Evolutionary conservation across 345 rosid genomes (phyloP), one percentile per base, ranked within the genome.

Genomic region (Rhodamnia argentea): DNA sequence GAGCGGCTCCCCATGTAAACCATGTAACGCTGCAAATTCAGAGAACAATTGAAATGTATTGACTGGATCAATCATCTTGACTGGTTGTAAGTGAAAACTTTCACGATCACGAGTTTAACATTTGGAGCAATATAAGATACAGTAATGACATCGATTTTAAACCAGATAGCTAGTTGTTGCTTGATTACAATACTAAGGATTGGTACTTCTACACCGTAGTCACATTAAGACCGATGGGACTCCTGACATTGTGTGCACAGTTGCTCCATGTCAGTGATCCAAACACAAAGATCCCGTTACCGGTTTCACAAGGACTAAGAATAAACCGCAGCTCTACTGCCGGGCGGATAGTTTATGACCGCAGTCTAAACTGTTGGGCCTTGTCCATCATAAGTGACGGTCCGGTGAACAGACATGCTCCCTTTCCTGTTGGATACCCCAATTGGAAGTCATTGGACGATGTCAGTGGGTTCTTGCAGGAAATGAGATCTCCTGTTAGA

Each of bases 191-290:
- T 84, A 44, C 26, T 4, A 84, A n/a, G 29, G 40, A 44, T 42
- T 18, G 75, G 50, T 58, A 23, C 24, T 58, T 53, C 82, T 88
- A 85, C 29, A 88, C 82, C 32, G 92, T 90, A 78, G 88, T 27
- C 51, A 90, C 93, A 83, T 88, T 90, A 75, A 92, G 85, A 81
- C 86, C 90, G 60, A 90, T 87, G 76, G 93, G 94, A 89, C 92
- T 92, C 83, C 92, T 86, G 42, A 90, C 90, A 32, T 55, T 56
- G 51, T 87, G 90, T 55, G 88, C 58, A 24, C 91, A 91, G 70
- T 89, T 92, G 70, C 84, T 91, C 94, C 94, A 91, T 59, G 89
- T 91, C 92, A 92, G 87, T 75, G 90, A 90, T 50, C 94, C 92
- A 42, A 91, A 91, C 47, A 89, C 92, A 84, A 89, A 91, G 82